phyloP scores from a whole-genome alignment of 2,329 filamentous ascomycete genomes.

The Phyllosticta paracitricarpa region DNA sequence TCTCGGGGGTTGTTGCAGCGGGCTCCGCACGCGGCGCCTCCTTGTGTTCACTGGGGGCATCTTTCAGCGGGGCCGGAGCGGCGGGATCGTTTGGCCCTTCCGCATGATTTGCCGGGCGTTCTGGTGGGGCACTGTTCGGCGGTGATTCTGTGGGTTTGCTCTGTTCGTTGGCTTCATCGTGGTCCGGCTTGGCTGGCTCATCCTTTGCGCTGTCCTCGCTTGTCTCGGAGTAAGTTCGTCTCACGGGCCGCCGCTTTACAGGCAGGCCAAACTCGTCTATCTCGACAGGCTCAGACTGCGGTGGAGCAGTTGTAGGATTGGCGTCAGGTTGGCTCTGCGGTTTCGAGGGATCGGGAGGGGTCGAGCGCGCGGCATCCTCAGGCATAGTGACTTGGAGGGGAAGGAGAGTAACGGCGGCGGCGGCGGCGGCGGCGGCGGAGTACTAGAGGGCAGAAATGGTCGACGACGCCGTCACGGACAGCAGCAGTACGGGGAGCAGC shows the following conservation, averaged over 20 bases:
- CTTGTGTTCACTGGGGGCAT: conserved; percentile 10
- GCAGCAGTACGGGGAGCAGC: neutral
- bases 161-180: neutral
- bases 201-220: conserved; percentile 17
- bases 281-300: conserved; percentile 27
- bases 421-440: neutral
- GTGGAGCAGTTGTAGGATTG: neutral
- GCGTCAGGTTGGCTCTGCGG: neutral
- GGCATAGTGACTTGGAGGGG: neutral
- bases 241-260: conserved; percentile 34
- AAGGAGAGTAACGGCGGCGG: neutral
- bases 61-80: neutral
- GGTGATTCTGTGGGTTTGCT: neutral
- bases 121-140: conserved; percentile 13
- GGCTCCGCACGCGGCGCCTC: conserved; percentile 11
- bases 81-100: conserved; percentile 1
- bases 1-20: conserved; percentile 10
- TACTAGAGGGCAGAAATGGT: neutral
- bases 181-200: neutral
- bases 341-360: conserved; percentile 1
- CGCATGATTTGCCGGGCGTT: neutral
- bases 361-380: neutral
- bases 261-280: conserved; percentile 65
- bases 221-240: conserved; percentile 21
- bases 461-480: neutral